Base-by-base conservation (phyloP, 768 basidiomycete genomes). In the Mrakia frigida region DNA sequence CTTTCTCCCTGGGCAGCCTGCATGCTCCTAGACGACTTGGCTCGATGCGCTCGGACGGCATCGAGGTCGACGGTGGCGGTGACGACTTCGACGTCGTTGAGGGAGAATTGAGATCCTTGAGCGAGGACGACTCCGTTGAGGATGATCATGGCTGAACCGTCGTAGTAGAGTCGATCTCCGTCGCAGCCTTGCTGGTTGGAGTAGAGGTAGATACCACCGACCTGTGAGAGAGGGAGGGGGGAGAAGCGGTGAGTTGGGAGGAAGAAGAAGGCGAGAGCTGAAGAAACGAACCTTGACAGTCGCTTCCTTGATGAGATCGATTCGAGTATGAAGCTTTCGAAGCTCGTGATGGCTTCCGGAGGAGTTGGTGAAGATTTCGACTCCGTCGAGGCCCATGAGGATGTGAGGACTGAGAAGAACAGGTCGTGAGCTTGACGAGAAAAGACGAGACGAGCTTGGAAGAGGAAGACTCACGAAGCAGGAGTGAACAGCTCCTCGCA, bases 141-240 rank as follows among this genome's bases (percentile, higher is more conserved):
- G 13, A 93, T 94, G 80, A 99, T 98, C 88, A 98, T 89, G 43
- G 93, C 91, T 79, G 93, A 97, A 41, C 97, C 97, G 80, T 99
- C 97, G 82, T 98, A 99, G 86, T 98, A 99, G 0, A 98, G 87
- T 41, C 97, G 89, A 82, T 99, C 97, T 0, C 97, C 97, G 81
- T 99, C 97, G 81, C 97, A 99, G 7, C 97, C 97, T 86, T 97
- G 96, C 81, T 99, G 97, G 82, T 99, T 99, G 13, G 97, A 93
- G 80, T 99, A 99, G 10, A 99, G 87, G 84, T 99, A 99, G 72
- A 98, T 89, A 3, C 97, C 97, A 14, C 97, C 97, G 50, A 95
- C 88, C 96, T 98, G 79, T 6, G 11, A 23, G n/a, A 56, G 56
- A 28, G 18, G 46, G 18, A 28, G n/a, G 10, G 11, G 37, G 9